Conservation (phyloP, 2,329 filamentous ascomycete species). For the Colletotrichum liriopes region DNA sequence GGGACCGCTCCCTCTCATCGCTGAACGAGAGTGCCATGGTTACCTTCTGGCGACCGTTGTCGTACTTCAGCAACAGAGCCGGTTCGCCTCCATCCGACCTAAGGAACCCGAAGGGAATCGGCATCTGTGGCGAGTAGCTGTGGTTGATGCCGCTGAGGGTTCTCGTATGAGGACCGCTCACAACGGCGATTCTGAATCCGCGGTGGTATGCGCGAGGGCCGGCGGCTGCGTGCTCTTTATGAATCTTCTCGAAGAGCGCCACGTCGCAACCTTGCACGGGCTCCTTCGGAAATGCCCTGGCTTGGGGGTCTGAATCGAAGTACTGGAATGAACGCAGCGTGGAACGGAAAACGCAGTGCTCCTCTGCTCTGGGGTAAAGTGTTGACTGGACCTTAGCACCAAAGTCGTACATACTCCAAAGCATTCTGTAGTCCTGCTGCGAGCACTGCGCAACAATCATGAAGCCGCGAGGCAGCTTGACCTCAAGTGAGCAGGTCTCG, state of each 20-base stretch:
- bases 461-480: slow-evolving; percentile 84
- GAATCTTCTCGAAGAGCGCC: slow-evolving; percentile 80
- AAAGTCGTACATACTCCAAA: slow-evolving; percentile 91
- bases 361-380: slow-evolving; percentile 78
- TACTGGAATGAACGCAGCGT: slow-evolving; percentile 85
- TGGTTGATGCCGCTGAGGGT: slow-evolving; percentile 85
- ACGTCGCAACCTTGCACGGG: slow-evolving; percentile 80
- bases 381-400: slow-evolving; percentile 82
- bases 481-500: slow-evolving; percentile 74
- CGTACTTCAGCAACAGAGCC: slow-evolving; percentile 79
- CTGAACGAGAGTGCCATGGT: slow-evolving; percentile 85
- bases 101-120: slow-evolving; percentile 84
- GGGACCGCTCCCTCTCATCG: slow-evolving; percentile 78
- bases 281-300: slow-evolving; percentile 83
- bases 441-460: slow-evolving; percentile 79
- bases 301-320: slow-evolving; percentile 79
- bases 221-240: slow-evolving; percentile 79
- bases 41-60: slow-evolving; percentile 75
- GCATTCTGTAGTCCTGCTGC: slow-evolving; percentile 82
- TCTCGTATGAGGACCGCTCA: slow-evolving; percentile 84
- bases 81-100: slow-evolving; percentile 80
- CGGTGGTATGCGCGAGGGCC: slow-evolving; percentile 82
- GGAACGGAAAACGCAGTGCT: slow-evolving; percentile 78
- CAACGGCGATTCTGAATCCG: slow-evolving; percentile 83
- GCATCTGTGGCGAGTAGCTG: slow-evolving; percentile 74